Percentiles rank a stretch among this genome's conserved stretches.
These are phyloP conservation scores for Dipodascopsis uninucleata DNA, from an alignment of 805 yeast species.

Conservation along the genomic window DNA sequence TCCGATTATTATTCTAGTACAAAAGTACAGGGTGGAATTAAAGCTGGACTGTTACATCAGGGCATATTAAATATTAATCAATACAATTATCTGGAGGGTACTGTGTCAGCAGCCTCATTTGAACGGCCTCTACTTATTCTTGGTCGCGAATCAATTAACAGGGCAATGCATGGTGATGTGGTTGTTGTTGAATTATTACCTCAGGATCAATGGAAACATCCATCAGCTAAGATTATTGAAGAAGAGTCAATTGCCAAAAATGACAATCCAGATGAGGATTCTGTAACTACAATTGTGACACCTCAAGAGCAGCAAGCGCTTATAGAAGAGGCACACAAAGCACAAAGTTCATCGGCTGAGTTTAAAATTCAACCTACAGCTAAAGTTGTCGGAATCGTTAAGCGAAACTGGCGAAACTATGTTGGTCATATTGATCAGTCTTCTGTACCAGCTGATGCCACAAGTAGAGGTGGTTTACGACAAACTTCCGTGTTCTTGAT, in stretches of 20 bases:
- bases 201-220: slow-evolving; percentile 79
- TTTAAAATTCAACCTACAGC: slow-evolving; percentile 83
- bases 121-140: slow-evolving; percentile 76
- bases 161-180: slow-evolving; percentile 88
- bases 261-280: slow-evolving; percentile 46
- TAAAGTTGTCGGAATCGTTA: slow-evolving; percentile 76
- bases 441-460: slow-evolving; percentile 46
- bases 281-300: slow-evolving; percentile 46
- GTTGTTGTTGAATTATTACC: slow-evolving; percentile 91
- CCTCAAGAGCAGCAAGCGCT: slow-evolving; percentile 69
- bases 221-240: slow-evolving; percentile 74
- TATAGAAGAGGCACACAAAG: slow-evolving; percentile 70
- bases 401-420: slow-evolving; percentile 92
- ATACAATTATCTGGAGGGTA: slow-evolving; percentile 85
- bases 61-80: slow-evolving; percentile 78
- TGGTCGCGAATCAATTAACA: slow-evolving; percentile 80
- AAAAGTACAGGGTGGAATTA: slow-evolving; percentile 84
- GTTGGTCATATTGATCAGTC: slow-evolving; percentile 89
- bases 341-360: slow-evolving; percentile 45
- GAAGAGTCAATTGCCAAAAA: slow-evolving; percentile 61
- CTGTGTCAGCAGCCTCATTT: slow-evolving; percentile 65
- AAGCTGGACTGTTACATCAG: slow-evolving; percentile 80
- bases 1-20: slow-evolving; percentile 78
- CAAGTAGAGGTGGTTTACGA: slow-evolving; percentile 61
- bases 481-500: slow-evolving; percentile 61